Conservation (phyloP, 805 yeast species). For the Dipodascus albidus region DNA sequence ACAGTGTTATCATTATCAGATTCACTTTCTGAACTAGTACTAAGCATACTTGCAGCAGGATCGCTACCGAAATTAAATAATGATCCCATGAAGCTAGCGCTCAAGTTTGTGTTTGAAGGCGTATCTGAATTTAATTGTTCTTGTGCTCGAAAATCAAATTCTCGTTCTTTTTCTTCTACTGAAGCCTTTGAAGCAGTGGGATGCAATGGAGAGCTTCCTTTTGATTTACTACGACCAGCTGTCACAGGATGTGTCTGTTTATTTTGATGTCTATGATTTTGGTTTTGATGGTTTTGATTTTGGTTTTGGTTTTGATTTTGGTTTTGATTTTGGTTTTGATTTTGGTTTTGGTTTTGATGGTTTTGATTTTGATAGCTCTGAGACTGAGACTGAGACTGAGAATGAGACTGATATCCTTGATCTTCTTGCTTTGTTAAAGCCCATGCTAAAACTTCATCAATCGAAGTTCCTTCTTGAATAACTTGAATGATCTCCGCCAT, state of each 20-base stretch:
- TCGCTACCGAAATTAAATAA: not conserved
- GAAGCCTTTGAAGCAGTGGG: not conserved
- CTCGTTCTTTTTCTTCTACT: not conserved
- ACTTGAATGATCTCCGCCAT: constrained; percentile 13
- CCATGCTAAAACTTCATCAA: constrained; percentile 14
- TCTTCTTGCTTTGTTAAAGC: constrained; percentile 7
- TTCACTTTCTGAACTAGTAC: not conserved
- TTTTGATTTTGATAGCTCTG: too few relatives aligned
- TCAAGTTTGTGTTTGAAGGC: not conserved
- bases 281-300: too few relatives aligned
- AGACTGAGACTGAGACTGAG: not conserved
- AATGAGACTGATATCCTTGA: not conserved
- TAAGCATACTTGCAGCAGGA: not conserved
- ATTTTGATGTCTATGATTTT: too few relatives aligned
- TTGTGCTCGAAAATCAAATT: not conserved
- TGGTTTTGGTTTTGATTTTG: too few relatives aligned
- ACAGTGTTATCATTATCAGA: not conserved
- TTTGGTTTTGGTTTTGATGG: not conserved
- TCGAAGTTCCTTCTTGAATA: constrained; percentile 4
- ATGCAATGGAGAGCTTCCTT: not conserved
- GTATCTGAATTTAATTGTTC: not conserved
- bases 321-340: too few relatives aligned
- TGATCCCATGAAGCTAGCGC: not conserved
- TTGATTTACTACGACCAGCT: not conserved
- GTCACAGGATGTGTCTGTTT: too few relatives aligned